phyloP scores from a whole-genome alignment of 1,139 yeast species.

The Wickerhamomyces sp. region DNA sequence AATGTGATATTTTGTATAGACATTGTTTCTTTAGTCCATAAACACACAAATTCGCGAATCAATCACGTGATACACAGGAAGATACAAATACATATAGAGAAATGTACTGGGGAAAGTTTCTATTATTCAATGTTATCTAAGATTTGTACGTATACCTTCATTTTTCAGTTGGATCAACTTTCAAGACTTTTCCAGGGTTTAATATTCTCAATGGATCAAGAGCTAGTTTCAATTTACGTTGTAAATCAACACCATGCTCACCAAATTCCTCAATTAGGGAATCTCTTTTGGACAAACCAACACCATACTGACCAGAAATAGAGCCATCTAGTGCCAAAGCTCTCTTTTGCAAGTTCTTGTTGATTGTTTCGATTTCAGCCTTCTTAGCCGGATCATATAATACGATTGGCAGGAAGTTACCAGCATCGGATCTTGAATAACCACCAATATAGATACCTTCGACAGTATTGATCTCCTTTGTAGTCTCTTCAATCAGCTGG shows the following conservation, averaged over 20 bases:
- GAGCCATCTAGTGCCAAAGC: conserved; percentile 47
- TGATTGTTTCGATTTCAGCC: conserved; percentile 24
- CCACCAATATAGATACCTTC: conserved; percentile 76
- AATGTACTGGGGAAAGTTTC: too few species aligned
- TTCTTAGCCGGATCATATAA: conserved; percentile 36
- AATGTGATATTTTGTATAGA: too few species aligned
- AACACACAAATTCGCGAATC: too few species aligned
- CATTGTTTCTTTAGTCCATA: too few species aligned
- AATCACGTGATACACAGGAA: too few species aligned
- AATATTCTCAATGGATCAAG: conserved; percentile 53
- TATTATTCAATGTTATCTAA: too few species aligned
- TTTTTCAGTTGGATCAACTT: conserved; percentile 45
- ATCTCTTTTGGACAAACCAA: conserved; percentile 53
- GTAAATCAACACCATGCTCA: conserved; percentile 42
- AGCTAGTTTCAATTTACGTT: conserved; percentile 50
- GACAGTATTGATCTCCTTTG: conserved; percentile 59
- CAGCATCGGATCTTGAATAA: conserved; percentile 58
- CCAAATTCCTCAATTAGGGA: conserved; percentile 47
- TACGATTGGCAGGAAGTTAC: conserved; percentile 51
- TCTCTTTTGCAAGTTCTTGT: conserved; percentile 29
- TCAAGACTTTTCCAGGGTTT: conserved; percentile 56
- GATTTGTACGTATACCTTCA: not conserved
- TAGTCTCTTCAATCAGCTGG: conserved; percentile 51
- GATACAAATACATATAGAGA: too few species aligned
- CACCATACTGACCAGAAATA: conserved; percentile 62